Conservation (phyloP, 495 filamentous ascomycete genomes). For the Mytilinidion resinicola region DNA sequence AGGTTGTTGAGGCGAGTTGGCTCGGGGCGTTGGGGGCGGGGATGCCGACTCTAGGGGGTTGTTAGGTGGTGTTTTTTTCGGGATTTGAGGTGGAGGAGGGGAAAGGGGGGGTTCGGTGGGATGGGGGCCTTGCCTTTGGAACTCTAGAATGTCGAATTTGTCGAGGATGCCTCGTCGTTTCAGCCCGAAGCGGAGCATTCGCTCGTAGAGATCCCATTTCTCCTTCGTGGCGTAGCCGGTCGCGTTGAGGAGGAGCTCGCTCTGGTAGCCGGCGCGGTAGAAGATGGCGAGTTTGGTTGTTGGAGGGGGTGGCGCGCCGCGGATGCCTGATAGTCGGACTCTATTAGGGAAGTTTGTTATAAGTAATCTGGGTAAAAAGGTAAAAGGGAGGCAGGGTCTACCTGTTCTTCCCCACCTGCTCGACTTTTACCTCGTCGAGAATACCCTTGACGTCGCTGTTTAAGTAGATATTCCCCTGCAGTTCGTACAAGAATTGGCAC, state of each 20-base stretch:
- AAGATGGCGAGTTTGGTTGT: constrained; percentile 52
- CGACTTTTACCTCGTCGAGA: constrained; percentile 44
- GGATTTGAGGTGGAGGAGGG: neutral
- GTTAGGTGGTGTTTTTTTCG: neutral
- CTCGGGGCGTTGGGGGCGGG: constrained; percentile 11
- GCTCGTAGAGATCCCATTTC: constrained; percentile 23
- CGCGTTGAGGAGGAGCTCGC: constrained; percentile 36
- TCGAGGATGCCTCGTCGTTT: constrained; percentile 19
- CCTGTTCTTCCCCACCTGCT: constrained; percentile 23
- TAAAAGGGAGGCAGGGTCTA: neutral
- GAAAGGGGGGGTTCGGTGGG: neutral
- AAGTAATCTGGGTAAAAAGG: neutral
- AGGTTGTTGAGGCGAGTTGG: constrained; percentile 18
- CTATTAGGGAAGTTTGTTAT: constrained; percentile 17
- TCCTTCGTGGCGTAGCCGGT: constrained; percentile 20
- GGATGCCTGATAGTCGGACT: constrained; percentile 43
- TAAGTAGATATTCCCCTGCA: constrained; percentile 53
- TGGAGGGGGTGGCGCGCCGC: constrained; percentile 44
- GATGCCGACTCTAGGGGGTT: constrained; percentile 10
- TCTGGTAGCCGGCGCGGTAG: constrained; percentile 45
- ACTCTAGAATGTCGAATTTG: constrained; percentile 24
- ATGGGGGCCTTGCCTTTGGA: constrained; percentile 19
- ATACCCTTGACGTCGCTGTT: constrained; percentile 54
- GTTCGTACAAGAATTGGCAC: constrained; percentile 54
- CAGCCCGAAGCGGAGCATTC: constrained; percentile 30